Percentiles rank a stretch among this genome's conserved stretches.
These are phyloP conservation scores for Fistulinella prunicolor DNA, from an alignment of 768 basidiomycete species.

Conservation along the genomic window DNA sequence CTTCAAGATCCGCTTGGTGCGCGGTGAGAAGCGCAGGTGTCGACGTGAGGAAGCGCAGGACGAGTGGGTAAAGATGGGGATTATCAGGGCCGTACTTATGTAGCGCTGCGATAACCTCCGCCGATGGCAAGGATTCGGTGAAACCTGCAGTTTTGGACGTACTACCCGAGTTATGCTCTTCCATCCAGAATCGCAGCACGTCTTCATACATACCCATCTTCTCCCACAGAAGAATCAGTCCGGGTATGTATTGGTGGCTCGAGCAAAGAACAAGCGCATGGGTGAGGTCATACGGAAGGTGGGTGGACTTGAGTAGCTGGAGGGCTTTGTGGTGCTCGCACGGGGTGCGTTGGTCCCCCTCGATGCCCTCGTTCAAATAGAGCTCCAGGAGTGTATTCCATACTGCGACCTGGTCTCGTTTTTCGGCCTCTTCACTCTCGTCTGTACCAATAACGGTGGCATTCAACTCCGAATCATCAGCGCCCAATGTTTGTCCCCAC, in stretches of 20 bases:
- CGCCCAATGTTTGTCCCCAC: slow-evolving; percentile 71
- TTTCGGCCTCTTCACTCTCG: slow-evolving; percentile 50
- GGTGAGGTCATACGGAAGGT: slow-evolving; percentile 77
- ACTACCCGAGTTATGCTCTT: slow-evolving; percentile 41
- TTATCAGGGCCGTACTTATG: slow-evolving; percentile 68
- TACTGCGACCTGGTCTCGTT: slow-evolving; percentile 73
- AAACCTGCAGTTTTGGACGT: slow-evolving; percentile 3
- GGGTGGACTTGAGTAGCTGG: slow-evolving; percentile 57
- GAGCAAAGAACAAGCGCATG: slow-evolving; percentile 97
- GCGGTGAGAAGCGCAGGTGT: slow-evolving; percentile 66
- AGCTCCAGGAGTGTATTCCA: slow-evolving; percentile 97
- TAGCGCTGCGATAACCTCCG: slow-evolving; percentile 66
- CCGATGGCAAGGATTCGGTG: slow-evolving; percentile 35
- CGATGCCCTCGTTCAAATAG: slow-evolving; percentile 56
- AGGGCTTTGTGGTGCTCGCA: slow-evolving; percentile 58
- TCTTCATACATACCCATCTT: slow-evolving; percentile 95
- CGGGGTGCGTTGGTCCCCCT: slow-evolving; percentile 19
- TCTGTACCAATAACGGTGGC: slow-evolving; percentile 13
- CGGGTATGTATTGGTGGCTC: slow-evolving; percentile 73
- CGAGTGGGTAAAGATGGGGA: slow-evolving; percentile 81
- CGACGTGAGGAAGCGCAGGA: slow-evolving; percentile 86
- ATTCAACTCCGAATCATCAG: slow-evolving; percentile 7
- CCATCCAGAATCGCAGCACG: slow-evolving; percentile 91
- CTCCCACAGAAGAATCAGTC: slow-evolving; percentile 91
- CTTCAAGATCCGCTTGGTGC: slow-evolving; percentile 69